These are phyloP conservation scores for Hypsizygus marmoreus DNA, from an alignment of 768 basidiomycete species.

Conservation along the genomic window DNA sequence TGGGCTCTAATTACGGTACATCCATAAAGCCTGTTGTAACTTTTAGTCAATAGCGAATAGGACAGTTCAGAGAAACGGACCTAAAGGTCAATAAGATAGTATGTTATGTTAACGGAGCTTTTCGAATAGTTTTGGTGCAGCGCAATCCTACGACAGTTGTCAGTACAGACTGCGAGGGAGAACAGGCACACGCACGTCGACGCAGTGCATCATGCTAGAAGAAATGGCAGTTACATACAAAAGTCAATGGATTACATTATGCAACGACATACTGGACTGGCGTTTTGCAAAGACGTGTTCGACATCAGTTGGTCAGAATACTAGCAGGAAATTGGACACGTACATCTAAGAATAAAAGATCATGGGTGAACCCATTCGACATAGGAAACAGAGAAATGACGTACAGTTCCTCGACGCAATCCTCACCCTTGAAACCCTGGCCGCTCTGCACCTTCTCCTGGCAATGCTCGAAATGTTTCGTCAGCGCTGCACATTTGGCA, in stretches of 20 bases:
- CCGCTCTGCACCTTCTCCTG: slow-evolving; percentile 84
- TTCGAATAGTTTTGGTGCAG: slow-evolving; percentile 81
- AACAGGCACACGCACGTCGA: slow-evolving; percentile 59
- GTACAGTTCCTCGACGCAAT: slow-evolving; percentile 90
- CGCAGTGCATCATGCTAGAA: slow-evolving; percentile 88
- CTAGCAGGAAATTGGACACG: slow-evolving; percentile 17
- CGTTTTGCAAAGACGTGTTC: background rate
- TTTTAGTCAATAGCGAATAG: background rate
- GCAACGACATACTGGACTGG: slow-evolving; percentile 65
- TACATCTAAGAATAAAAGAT: slow-evolving; percentile 29
- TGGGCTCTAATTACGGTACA: slow-evolving; percentile 1
- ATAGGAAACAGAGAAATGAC: slow-evolving; percentile 31
- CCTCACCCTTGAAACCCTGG: slow-evolving; percentile 86
- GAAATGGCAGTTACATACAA: slow-evolving; percentile 4
- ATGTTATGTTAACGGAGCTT: slow-evolving; percentile 55
- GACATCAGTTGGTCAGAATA: slow-evolving; percentile 12
- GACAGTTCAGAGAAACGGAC: background rate
- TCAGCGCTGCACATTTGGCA: slow-evolving; percentile 63
- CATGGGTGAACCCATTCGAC: slow-evolving; percentile 11
- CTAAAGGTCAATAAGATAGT: background rate
- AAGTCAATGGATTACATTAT: slow-evolving; percentile 2
- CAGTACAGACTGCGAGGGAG: slow-evolving; percentile 34
- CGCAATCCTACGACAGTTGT: slow-evolving; percentile 38
- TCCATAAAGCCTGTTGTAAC: background rate
- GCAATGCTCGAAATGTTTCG: slow-evolving; percentile 89